phyloP scores from a whole-genome alignment of 2,329 filamentous ascomycete species.

The Colletotrichum sp. region DNA sequence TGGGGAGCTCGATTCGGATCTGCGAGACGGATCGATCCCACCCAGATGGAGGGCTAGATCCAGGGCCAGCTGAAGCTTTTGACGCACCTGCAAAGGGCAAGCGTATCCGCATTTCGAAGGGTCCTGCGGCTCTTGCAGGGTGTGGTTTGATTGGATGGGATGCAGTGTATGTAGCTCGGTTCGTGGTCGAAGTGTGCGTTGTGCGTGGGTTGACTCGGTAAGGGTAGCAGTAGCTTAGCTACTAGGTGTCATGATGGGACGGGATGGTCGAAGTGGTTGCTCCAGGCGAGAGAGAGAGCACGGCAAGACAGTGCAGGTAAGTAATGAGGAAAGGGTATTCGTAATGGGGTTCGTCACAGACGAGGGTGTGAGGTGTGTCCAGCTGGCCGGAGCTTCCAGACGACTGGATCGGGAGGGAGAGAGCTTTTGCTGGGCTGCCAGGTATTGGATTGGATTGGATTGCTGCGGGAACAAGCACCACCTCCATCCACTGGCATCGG shows the following conservation, averaged over 20 bases:
- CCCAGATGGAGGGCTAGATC: background rate
- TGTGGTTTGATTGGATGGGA: conserved; percentile 1
- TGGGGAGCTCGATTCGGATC: background rate
- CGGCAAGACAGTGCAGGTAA: background rate
- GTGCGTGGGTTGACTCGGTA: background rate
- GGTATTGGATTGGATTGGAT: background rate
- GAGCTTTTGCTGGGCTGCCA: background rate
- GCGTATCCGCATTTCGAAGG: conserved; percentile 75
- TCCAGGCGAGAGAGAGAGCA: background rate
- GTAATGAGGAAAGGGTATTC: background rate
- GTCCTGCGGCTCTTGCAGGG: conserved; percentile 11
- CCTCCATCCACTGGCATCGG: background rate
- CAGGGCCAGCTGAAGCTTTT: background rate
- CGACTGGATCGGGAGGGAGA: conserved; percentile 1
- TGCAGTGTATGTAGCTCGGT: background rate
- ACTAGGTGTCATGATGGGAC: background rate
- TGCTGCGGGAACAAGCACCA: background rate
- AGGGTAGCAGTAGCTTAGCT: background rate
- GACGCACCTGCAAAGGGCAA: conserved; percentile 83
- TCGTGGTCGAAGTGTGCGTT: background rate
- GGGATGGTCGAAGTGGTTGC: background rate
- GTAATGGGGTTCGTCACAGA: conserved; percentile 19
- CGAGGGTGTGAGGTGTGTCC: conserved; percentile 6
- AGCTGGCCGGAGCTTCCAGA: conserved; percentile 18
- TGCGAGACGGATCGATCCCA: background rate